Evolutionary conservation across 805 yeast genomes (phyloP), one percentile per base, ranked within the genome.

Genomic region (Lachancea sp.): DNA sequence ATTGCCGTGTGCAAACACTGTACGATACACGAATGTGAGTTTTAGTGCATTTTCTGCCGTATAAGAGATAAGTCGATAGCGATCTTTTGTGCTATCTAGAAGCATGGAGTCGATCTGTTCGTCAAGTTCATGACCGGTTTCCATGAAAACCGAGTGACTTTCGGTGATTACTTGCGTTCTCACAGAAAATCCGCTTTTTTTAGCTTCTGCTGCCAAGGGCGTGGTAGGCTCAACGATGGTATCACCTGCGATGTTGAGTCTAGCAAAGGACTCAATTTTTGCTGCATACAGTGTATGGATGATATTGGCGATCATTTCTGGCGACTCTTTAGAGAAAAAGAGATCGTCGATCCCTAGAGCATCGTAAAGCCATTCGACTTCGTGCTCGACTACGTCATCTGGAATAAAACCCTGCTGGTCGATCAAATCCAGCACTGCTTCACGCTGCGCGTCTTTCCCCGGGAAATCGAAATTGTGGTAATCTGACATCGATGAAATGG

Each of bases 121-220:
- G 65, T 88, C 96, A 54, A 80, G 82, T 34, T 65, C 64, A 31
- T 59, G 62, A 8, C 78, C 80, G 8, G 78, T 74, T 58, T 86
- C 95, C 61, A 90, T 85, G 60, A 83, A 92, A 25, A 87, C 92
- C 1, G 96, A 96, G 56, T 87, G 95, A 58, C 83, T 89, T 13
- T 77, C 81, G 34, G 76, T 74, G 60, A 86, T 89, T 47, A 88
- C 74, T 59, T 80, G 81, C 61, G 87, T 85, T 47, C 81, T 85
- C 48, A 90, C 80, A 49, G 78, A 16, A 81, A 80, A 47, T 68
- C 66, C 43, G 63, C 64, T 40, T 6, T 24, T 16, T 18, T 15
- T 8, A 8, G 32, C 15, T 3, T 17, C 24, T 8, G 12, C 25
- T 17, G 28, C 24, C 34, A 24, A 34, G 36, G 12, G 29, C 24